phyloP scores from a whole-genome alignment of 345 rosid genomes.

The Isatis tinctoria region DNA sequence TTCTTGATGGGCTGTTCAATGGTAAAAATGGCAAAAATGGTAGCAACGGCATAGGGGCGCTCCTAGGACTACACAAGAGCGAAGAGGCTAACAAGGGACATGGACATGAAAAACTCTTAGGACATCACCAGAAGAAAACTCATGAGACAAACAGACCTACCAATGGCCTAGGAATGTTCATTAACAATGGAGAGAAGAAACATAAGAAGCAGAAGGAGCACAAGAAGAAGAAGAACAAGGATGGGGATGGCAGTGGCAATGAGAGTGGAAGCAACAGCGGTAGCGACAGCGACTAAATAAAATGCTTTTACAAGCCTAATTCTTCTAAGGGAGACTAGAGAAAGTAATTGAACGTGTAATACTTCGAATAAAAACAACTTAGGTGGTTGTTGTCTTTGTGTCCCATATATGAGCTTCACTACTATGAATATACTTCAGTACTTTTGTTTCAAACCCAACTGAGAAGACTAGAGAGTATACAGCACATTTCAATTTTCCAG shows the following conservation, averaged over 20 bases:
- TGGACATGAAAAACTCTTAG: slow-evolving; percentile 22
- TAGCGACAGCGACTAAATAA: slow-evolving; percentile 29
- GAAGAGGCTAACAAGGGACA: slow-evolving; percentile 9
- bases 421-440: slow-evolving; percentile 9
- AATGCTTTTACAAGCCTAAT: neutral
- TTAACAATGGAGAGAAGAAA: slow-evolving; percentile 26
- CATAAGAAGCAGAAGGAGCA: slow-evolving; percentile 12
- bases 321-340: neutral
- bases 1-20: slow-evolving; percentile 26
- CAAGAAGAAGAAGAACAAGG: slow-evolving; percentile 24
- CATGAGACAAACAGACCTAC: slow-evolving; percentile 16
- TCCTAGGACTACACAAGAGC: slow-evolving; percentile 16
- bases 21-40: slow-evolving; percentile 8
- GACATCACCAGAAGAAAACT: slow-evolving; percentile 22
- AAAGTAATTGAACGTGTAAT: neutral
- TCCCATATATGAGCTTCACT: slow-evolving; percentile 1
- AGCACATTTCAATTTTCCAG: neutral
- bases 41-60: neutral
- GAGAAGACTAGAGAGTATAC: neutral
- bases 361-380: slow-evolving; percentile 1
- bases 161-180: slow-evolving; percentile 30
- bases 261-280: slow-evolving; percentile 25
- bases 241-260: slow-evolving; percentile 20
- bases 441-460: neutral
- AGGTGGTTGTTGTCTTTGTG: slow-evolving; percentile 17